Base-by-base conservation (phyloP, 345 rosid species). In the Brassica rapa region DNA sequence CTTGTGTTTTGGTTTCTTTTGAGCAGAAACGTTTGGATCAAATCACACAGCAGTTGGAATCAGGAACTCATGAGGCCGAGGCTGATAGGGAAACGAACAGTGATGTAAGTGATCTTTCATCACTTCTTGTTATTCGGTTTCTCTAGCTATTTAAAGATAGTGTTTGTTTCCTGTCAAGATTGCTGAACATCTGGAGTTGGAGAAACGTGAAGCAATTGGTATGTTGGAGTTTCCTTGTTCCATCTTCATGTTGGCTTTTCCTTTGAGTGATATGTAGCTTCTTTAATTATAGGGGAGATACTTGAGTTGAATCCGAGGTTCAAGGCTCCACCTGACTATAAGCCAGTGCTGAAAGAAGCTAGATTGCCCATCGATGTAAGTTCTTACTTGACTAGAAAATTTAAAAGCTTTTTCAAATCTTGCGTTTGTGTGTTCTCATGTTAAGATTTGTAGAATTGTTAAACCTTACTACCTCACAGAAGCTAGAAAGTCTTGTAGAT, bases 1-100 rank as follows among this genome's bases (percentile, higher is more conserved):
- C 82, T 78, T 86, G 80, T 87, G 66, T 83, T 27, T 27, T 85
- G 81, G 77, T 85, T 90, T 88, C 86, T 57, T 3, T 9, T 88
- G 93, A 86, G 88, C 97, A 93, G 99, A 91, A 88, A 87, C 97
- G 99, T 61, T 82, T 93, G 78, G 92, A 87, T 85, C 98, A 95
- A 80, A 90, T 95, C 62, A 74, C 79, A 1, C 86, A 77, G 27
- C 92, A 73, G 83, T 83, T 95, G 84, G 84, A 83, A 68, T 86
- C 84, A 0, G 93, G 94, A 84, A 79, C 51, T 77, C 78, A 82
- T 35, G 89, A 88, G 70, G 72, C 73, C 15, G 83, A 65, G 73
- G 83, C 78, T 61, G 68, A 62, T 62, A 39, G 70, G 80, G 84
- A 64, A 78, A 83, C 33, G 77, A 68, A 78, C 41, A 15, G 8